Evolutionary conservation across 1,284 basidiomycete species (phyloP).

Genomic region (Cryptococcus sp.): DNA sequence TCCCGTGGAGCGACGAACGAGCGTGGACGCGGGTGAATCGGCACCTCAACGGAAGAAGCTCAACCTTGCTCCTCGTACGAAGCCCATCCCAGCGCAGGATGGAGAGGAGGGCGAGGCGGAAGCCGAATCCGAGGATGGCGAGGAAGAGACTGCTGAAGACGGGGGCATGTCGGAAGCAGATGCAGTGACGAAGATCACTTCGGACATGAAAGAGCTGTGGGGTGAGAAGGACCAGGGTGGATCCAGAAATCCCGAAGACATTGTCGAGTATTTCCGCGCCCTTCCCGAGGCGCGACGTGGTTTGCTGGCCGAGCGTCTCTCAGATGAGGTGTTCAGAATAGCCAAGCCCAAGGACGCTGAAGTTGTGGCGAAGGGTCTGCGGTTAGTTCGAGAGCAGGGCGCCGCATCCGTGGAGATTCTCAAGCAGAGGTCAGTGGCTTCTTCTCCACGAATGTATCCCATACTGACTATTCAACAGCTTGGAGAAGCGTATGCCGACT

Average conservation of each 20-base stretch:
- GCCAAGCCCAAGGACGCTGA: constrained; percentile 81
- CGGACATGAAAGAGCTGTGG: constrained; percentile 57
- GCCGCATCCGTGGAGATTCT: constrained; percentile 61
- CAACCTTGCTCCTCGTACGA: constrained; percentile 64
- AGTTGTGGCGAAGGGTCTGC: constrained; percentile 63
- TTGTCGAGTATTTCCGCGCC: constrained; percentile 70
- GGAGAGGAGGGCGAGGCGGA: constrained; percentile 44
- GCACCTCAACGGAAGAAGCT: constrained; percentile 71
- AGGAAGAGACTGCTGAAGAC: constrained; percentile 62
- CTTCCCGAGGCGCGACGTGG: constrained; percentile 54
- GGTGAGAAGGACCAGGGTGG: constrained; percentile 52
- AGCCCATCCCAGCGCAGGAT: constrained; percentile 55
- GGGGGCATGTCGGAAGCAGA: constrained; percentile 67
- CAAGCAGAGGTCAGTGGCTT: constrained; percentile 57
- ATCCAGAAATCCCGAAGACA: constrained; percentile 49
- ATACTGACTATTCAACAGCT: constrained; percentile 53
- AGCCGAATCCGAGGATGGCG: constrained; percentile 52
- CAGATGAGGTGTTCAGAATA: constrained; percentile 85
- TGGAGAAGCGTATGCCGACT: constrained; percentile 67
- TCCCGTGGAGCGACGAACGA: constrained; percentile 52
- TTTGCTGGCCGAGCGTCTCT: constrained; percentile 72
- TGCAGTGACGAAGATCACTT: constrained; percentile 71
- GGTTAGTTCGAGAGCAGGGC: constrained; percentile 61
- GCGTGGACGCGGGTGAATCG: constrained; percentile 47
- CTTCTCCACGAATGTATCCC: background rate